Base-by-base conservation (phyloP, 1,284 basidiomycete species). In the Ganoderma leucocontextum region DNA sequence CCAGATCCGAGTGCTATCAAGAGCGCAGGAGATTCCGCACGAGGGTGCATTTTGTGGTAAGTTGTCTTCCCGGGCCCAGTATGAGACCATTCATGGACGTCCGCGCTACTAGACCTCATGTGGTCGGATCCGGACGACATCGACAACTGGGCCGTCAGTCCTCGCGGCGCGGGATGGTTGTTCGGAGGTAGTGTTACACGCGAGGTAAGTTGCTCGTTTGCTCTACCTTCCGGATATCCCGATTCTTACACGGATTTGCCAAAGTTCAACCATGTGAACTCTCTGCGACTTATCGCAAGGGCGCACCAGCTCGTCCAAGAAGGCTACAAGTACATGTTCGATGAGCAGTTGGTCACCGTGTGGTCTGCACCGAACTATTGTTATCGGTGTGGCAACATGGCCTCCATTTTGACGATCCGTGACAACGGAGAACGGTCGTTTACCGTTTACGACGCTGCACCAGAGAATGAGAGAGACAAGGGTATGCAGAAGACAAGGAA, bases 321-420 rank as follows among this genome's bases (percentile, higher is more conserved):
- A 81, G 97, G 97, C 0, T 98, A 93, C 85, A 99, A 99, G 81
- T 93, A 97, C 81, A 98, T 99, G 96, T 99, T 99, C 76, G 95
- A 98, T 78, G 89, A 94, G 70, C 85, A 91, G 66, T 91, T 99
- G 42, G 97, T 99, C 0, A 99, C 97, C 0, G 97, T 99, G 6
- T 99, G 97, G 98, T 94, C 91, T 1, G 97, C 97, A 36, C 97
- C 97, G 19, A 99, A 99, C 80, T 99, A 96, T 79, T 96, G 95
- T 78, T 96, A 96, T 77, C 87, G 95, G 36, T 91, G 89, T 76
- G 93, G 94, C 52, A 95, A 95, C 71, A 83, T 91, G 82, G 93
- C 94, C 0, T 90, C 88, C 49, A 93, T 95, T 72, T 80, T 92
- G 78, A 92, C 88, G 1, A 86, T 95, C 66, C 84, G 86, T 60